Evolutionary conservation across 306 rosid species (phyloP), one percentile per base, ranked within the genome.

Genomic region (Glycyrrhiza uralensis): DNA sequence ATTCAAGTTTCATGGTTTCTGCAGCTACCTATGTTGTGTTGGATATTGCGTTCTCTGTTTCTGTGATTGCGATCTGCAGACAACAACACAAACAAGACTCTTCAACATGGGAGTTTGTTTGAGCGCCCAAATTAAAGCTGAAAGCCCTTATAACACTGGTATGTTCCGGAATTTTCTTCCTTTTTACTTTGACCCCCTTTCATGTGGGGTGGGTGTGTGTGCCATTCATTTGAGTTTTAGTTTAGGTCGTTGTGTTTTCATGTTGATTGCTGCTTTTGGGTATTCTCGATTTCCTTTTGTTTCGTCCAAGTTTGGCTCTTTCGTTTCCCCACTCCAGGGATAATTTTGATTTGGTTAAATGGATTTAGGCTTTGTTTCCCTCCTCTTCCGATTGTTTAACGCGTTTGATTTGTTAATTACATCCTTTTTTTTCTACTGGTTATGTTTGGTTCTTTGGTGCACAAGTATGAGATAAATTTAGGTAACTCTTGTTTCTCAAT

Each of bases 31-130:
- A n/a, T n/a, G n/a, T 26, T 55, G 5, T 23, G 36, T 9, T 45
- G 15, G 26, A 19, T 32, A 52, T 72, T 13, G 17, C 11, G 24
- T 33, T 30, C 62, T 76, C 35, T 45, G 32, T 14, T 47, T 67
- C 68, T 72, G 46, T 75, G 71, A 77, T 79, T 69, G 14, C 1
- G 15, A 23, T 32, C 59, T 72, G 17, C 36, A 88, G 74, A n/a
- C 36, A 76, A 67, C 46, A 11, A 36, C 26, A 14, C 56, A 35
- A 76, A 67, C 46, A 11, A 36, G 32, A 14, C 56, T 55, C 57
- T 38, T 41, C 32, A 26, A 20, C 42, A 88, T 88, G 93, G 93
- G 93, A 65, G 51, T 71, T 76, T 88, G 93, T 84, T 80, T 79
- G 55, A 85, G 90, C 17, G 78, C 88, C 49, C 86, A 59, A 79